Percentiles rank a stretch among this genome's conserved stretches.
Conservation (phyloP, 176 grass and related monocot species). For the Thinopyrum elongatum region DNA sequence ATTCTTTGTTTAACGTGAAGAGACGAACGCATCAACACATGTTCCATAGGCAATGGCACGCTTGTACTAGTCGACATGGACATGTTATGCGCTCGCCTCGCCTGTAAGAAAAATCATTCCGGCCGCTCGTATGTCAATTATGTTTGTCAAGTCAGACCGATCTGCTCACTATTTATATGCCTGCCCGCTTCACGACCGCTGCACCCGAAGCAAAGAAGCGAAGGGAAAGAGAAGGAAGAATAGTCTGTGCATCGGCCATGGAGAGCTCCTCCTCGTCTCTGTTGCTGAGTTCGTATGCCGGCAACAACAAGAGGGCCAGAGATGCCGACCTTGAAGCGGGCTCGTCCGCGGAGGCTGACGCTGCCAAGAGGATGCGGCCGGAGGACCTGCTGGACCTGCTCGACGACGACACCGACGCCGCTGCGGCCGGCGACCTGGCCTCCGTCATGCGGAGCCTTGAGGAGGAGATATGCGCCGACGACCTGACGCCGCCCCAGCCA, state of each 20-base stretch:
- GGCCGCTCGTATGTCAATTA: not conserved
- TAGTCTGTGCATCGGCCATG: not conserved
- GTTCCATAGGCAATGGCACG: not conserved
- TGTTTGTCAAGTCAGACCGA: not conserved
- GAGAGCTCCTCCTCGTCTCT: conserved; percentile 17
- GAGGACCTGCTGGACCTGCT: conserved; percentile 62
- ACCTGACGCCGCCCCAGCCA: not conserved
- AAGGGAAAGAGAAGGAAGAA: too few relatives aligned
- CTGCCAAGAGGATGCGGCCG: conserved; percentile 38
- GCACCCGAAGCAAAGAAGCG: too few relatives aligned
- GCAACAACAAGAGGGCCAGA: conserved; percentile 35
- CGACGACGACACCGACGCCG: conserved; percentile 45
- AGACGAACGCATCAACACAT: not conserved
- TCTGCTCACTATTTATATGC: not conserved
- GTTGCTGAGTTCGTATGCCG: not conserved
- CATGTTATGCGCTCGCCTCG: not conserved
- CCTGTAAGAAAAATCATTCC: not conserved
- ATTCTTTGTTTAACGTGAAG: not conserved
- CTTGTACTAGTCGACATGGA: not conserved
- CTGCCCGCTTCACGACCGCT: too few relatives aligned
- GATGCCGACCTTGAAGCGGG: conserved; percentile 12
- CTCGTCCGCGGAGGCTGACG: not conserved
- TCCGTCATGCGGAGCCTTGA: conserved; percentile 77
- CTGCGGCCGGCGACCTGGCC: conserved; percentile 44
- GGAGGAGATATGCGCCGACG: conserved; percentile 60